Evolutionary conservation across 2,329 filamentous ascomycete genomes (phyloP).

Genomic region (Epichloe typhina): DNA sequence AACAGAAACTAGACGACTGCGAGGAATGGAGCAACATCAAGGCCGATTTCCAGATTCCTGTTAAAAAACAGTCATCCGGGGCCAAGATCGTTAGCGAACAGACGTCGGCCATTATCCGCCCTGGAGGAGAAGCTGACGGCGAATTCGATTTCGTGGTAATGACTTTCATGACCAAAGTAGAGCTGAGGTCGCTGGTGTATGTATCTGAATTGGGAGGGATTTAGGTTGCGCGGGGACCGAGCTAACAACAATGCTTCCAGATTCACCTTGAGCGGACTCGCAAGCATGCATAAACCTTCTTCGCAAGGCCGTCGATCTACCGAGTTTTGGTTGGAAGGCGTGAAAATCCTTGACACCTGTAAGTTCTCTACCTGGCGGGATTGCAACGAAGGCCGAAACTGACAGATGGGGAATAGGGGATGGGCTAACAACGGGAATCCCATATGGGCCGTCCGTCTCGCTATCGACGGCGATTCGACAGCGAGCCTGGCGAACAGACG

Average conservation of each 20-base stretch:
- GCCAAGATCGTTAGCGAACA: conserved; percentile 42
- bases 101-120: conserved; percentile 38
- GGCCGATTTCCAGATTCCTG: conserved; percentile 40
- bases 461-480: conserved; percentile 45
- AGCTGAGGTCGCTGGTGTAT: conserved; percentile 42
- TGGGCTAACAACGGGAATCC: conserved; percentile 19
- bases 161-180: conserved; percentile 47
- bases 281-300: conserved; percentile 25
- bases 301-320: conserved; percentile 20
- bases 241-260: conserved; percentile 16
- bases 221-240: conserved; percentile 7
- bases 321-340: conserved; percentile 29
- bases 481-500: conserved; percentile 49
- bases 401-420: conserved; percentile 17
- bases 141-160: conserved; percentile 43
- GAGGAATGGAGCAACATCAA: conserved; percentile 34
- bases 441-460: conserved; percentile 32
- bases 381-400: background rate
- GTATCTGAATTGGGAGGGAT: conserved; percentile 12
- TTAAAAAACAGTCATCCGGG: conserved; percentile 35
- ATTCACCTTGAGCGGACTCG: conserved; percentile 42
- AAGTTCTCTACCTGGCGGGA: conserved; percentile 7
- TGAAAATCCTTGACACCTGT: conserved; percentile 36
- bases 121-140: conserved; percentile 28
- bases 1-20: conserved; percentile 46